Evolutionary conservation across 768 basidiomycete species (phyloP), one percentile per base, ranked within the genome.

Genomic region (Pleurotus tuber-regium): DNA sequence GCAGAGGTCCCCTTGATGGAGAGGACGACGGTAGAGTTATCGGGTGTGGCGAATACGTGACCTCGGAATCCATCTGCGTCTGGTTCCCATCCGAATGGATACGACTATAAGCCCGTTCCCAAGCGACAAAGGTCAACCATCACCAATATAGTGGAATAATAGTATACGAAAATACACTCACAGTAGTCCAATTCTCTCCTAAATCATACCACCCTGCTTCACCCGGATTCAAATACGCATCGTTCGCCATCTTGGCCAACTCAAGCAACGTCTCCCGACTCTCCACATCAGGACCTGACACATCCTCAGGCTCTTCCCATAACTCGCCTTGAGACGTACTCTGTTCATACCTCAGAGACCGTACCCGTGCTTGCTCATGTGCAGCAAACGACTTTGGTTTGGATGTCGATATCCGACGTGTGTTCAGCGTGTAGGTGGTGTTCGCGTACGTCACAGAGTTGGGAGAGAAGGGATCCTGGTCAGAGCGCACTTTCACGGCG

Each of bases 1-100:
- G 88, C 84, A 1, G 90, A 91, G 0, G 96, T 98, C n/a, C 96
- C 96, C 63, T 98, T 98, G 68, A 98, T 77, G 19, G 92, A 81
- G 49, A 98, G 74, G 24, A 97, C 74, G 19, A 98, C 89, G 0
- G 91, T 96, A 11, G 83, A 82, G 58, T 95, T 92, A 65, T 91
- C 87, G 8, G 74, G 73, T 1, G 83, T 82, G n/a, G 87, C 89
- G 58, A 96, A 97, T 18, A 98, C 70, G 60, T 98, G 94, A 0
- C 96, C 96, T 39, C 96, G 79, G 54, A 98, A 80, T 0, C 94
- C 93, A 63, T 97, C 91, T n/a, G 84, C 84, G 21, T 86, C 80
- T 0, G 89, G 86, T 57, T 88, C 83, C 94, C 95, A 98, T 10
- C 96, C 96, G 59, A 93, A 86, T 0, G 94, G 89, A 24, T 74